Base-by-base conservation (phyloP, 169 alveolate species). In the Babesia caballi region DNA sequence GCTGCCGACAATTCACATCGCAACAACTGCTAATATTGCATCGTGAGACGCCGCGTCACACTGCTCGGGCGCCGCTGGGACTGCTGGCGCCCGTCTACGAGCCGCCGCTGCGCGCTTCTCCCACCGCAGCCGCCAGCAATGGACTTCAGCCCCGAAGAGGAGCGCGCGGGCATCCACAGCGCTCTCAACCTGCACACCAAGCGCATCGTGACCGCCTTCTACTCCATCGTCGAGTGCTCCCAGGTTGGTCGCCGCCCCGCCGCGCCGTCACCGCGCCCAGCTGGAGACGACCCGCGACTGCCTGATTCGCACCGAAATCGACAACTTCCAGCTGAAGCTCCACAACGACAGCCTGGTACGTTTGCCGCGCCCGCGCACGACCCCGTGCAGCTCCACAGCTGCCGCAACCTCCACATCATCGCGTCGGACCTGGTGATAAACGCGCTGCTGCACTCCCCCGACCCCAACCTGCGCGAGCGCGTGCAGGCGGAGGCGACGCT, bases 261-360 rank as follows among this genome's bases (percentile, higher is more conserved):
- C 19, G 25, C 30, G 17, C 38, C 11, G 3, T 32, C 38, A 33
- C 17, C 14, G 8, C 12, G 32, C 58, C 8, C 57, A 78, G 87
- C 42, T 81, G 23, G 88, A 81, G 40, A 41, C 66, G 11, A 46
- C 30, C 19, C 67, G 49, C n/a, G 88, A 71, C 61, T 70, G 77
- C 47, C 51, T 81, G 28, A 35, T 70, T 0, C 38, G 88, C 12
- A 71, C 88, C 19, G 83, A 70, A 21, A 56, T 81, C 28, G 88
- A 81, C 73, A 81, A 81, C 54, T 81, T 81, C n/a, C 88, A 81
- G 63, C 28, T 81, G 17, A 81, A 81, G 46, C 33, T 81, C 30
- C 88, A 70, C 57, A 65, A 61, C 59, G 88, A 81, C 49, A 25
- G 68, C 25, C 46, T 81, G 44, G 88, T 81, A 56, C 38, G 81